These are phyloP conservation scores for Populus hybrid DNA, from an alignment of 441 rosid species.

Conservation along the genomic window DNA sequence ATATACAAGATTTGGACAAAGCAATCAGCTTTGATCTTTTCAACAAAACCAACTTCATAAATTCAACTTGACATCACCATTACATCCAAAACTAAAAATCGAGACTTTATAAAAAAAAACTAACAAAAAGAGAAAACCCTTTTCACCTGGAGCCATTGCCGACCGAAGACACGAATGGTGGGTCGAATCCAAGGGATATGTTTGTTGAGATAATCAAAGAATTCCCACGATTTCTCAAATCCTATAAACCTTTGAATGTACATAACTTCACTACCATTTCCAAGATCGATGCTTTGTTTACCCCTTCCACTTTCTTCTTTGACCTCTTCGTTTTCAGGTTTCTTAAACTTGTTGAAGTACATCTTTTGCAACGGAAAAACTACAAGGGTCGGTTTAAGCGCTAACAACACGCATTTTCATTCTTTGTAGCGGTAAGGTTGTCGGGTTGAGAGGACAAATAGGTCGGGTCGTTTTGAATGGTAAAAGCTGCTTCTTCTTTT, in stretches of 20 bases:
- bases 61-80: not conserved
- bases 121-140: not conserved
- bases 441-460: not conserved
- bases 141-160: conserved; percentile 67
- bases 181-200: conserved; percentile 88
- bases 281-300: conserved; percentile 48
- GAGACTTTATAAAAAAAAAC: not conserved
- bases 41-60: not conserved
- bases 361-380: not conserved
- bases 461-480: not conserved
- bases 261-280: conserved; percentile 60
- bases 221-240: conserved; percentile 50
- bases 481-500: not conserved
- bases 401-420: not conserved
- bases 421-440: not conserved
- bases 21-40: not conserved
- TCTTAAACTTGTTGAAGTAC: conserved; percentile 18
- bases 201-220: conserved; percentile 61
- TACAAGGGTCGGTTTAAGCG: not conserved
- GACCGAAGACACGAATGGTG: conserved; percentile 71
- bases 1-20: not conserved
- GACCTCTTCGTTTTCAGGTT: not conserved
- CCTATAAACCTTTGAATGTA: conserved; percentile 52
- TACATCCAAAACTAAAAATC: not conserved
- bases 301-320: not conserved